Base-by-base conservation (phyloP, 768 basidiomycete species). In the Auriculariales sp. region DNA sequence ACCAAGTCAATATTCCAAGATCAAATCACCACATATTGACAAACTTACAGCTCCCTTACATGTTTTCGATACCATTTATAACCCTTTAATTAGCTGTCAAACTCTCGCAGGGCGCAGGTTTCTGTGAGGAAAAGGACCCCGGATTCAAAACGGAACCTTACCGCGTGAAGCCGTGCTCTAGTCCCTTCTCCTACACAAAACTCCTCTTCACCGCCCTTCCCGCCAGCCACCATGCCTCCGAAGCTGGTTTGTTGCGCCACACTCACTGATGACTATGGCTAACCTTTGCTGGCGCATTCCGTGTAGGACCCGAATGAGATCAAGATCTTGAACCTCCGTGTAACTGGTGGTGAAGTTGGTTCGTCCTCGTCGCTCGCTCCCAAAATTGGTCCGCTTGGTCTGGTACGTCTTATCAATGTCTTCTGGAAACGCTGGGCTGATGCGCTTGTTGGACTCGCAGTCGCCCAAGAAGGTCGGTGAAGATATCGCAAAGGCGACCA, bases 391-490 rank as follows among this genome's bases (percentile, higher is more conserved):
- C 95, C 95, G 72, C 82, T 99, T 57, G 94, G 94, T 86, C 74
- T 99, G 66, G 94, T 98, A 65, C 61, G 92, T 70, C 3, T 28
- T 42, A 39, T 24, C 17, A 3, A 33, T 14, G n/a, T 24, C 28
- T 5, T 46, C 22, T 3, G 1, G 29, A 17, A 12, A 50, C n/a
- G 22, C 24, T 48, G 30, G 48, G 10, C 56, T 62, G 51, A 63
- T 30, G 47, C 49, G 27, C 32, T 2, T n/a, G n/a, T n/a, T n/a
- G n/a, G n/a, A n/a, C n/a, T 22, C 51, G 46, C 58, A 98, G 95
- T 97, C 95, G 52, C 95, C 95, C 59, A 99, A 99, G 76, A 98
- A 98, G 75, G 95, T 99, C 70, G 95, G 95, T 71, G 95, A 99
- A 89, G 95, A 99, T 71, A 99, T 99, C 65, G 95, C 95, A 60